Evolutionary conservation across 306 rosid genomes (phyloP), one percentile per base, ranked within the genome.

Genomic region (Casuarina glauca): DNA sequence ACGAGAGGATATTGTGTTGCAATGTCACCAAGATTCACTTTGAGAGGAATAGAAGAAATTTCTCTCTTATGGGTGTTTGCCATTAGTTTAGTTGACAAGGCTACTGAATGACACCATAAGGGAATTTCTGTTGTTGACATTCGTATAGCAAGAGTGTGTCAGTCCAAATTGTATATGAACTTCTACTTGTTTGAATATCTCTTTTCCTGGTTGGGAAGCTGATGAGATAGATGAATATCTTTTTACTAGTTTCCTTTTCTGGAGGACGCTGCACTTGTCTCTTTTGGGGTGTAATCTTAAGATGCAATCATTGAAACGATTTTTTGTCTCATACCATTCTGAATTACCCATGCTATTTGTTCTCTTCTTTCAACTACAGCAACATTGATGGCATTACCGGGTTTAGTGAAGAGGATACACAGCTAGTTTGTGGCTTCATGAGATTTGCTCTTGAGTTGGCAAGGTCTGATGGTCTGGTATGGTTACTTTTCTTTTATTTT

Each of bases 361-460:
- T 82, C 42, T 80, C 76, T 77, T 61, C 68, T 81, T 78, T 73
- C 58, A 63, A 81, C 77, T 76, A 53, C 91, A 93, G 99, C 79
- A 87, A 74, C 75, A 88, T 93, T 72, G 94, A 93, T 73, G 99
- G 99, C 79, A 90, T 95, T 78, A 82, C 93, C 58, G 99, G 97
- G 74, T 93, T 95, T 84, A 74, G 79, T 4, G 84, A 86, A 78
- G 94, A 85, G 82, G 91, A 93, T 66, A 76, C 90, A 0, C 84
- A 73, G 60, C 79, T 86, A 36, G 80, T 95, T 78, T 82, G 87
- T 55, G 81, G 83, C 85, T 95, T 86, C 83, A 93, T 93, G 90
- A 86, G 78, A 58, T 76, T 84, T 53, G 90, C 94, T 60, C 74
- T 95, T 62, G 87, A 95, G 77, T 75, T 95, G 85, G 93, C 96